These are phyloP conservation scores for Didymellaceae sp. DNA, from an alignment of 2,329 filamentous ascomycete genomes.

Conservation along the genomic window DNA sequence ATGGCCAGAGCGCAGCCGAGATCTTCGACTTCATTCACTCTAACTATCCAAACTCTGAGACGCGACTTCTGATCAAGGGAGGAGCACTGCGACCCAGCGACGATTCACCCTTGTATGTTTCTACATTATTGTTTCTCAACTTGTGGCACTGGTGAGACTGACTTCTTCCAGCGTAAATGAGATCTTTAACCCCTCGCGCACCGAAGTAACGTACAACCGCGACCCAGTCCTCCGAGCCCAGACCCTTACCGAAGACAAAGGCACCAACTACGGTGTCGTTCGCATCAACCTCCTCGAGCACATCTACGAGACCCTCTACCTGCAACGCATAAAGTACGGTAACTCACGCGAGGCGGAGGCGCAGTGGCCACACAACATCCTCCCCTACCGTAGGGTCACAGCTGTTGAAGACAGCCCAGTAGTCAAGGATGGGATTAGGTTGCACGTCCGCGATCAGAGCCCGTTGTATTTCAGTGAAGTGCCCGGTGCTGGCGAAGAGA, in stretches of 20 bases:
- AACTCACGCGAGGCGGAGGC: slow-evolving; percentile 64
- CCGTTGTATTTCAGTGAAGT: slow-evolving; percentile 41
- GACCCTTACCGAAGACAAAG: slow-evolving; percentile 72
- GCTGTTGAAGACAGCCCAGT: slow-evolving; percentile 61
- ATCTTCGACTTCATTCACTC: slow-evolving; percentile 89
- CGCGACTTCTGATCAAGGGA: slow-evolving; percentile 79
- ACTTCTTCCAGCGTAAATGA: slow-evolving; percentile 76
- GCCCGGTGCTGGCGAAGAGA: slow-evolving; percentile 50
- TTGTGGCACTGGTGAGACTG: slow-evolving; percentile 23
- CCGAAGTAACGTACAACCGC: slow-evolving; percentile 77
- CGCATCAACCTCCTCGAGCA: slow-evolving; percentile 88
- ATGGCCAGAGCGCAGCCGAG: slow-evolving; percentile 91
- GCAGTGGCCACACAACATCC: slow-evolving; percentile 82
- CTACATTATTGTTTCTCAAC: too few relatives aligned
- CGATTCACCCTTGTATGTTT: slow-evolving; percentile 85
- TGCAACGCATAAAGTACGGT: slow-evolving; percentile 74
- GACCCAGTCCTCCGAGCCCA: slow-evolving; percentile 66
- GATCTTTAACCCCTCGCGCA: slow-evolving; percentile 88
- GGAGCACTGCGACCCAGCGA: slow-evolving; percentile 88
- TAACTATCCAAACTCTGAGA: slow-evolving; percentile 81
- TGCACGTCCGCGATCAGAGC: slow-evolving; percentile 61
- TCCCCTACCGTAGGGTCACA: slow-evolving; percentile 71
- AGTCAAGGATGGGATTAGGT: slow-evolving; percentile 38
- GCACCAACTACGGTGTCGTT: slow-evolving; percentile 95
- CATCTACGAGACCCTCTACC: slow-evolving; percentile 86